Evolutionary conservation across 495 filamentous ascomycete genomes (phyloP), one percentile per base, ranked within the genome.

Genomic region (Filosporella fistucella): DNA sequence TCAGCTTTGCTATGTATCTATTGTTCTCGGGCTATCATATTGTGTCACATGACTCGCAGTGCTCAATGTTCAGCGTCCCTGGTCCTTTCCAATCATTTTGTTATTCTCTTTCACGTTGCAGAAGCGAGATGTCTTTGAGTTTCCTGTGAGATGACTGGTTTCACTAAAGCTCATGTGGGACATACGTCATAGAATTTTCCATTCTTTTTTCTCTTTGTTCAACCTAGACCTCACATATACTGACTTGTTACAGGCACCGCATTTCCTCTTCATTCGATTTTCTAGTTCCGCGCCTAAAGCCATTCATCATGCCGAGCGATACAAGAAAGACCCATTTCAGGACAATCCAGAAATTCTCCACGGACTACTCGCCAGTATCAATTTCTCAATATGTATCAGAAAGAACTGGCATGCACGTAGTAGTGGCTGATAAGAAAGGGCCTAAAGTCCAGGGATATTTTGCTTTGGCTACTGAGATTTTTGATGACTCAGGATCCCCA

Each of bases 381-480:
- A 82, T 97, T 62, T 90, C 88, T 25, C 89, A 95, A 62, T 96
- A 77, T 69, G 72, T 70, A 42, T 78, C 76, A n/a, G 77, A 87
- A 52, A 70, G 88, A 44, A 97, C 91, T 25, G 94, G 93, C 42
- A 91, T 99, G 90, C 82, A 88, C 58, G 84, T 93, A 26, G 82
- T 94, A 21, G 86, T 96, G 42, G 89, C 91, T 42, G 88, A 96
- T 60, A 81, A 87, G 60, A 84, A 91, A 61, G 90, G 93, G 4
- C 93, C 93, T 9, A 99, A 95, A 63, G 78, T 98, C 42, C 82
- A 89, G 49, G 94, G 93, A 11, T 95, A 90, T 63, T 97, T 99
- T 66, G 80, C 91, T 34, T 76, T 99, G 36, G 93, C 94, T 22
- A 99, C 94, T 8, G 93, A 99, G 65, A 96, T 99, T 55, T 85